Evolutionary conservation across 2,329 filamentous ascomycete species (phyloP), one percentile per base, ranked within the genome.

Genomic region (Ophiostoma populinum): DNA sequence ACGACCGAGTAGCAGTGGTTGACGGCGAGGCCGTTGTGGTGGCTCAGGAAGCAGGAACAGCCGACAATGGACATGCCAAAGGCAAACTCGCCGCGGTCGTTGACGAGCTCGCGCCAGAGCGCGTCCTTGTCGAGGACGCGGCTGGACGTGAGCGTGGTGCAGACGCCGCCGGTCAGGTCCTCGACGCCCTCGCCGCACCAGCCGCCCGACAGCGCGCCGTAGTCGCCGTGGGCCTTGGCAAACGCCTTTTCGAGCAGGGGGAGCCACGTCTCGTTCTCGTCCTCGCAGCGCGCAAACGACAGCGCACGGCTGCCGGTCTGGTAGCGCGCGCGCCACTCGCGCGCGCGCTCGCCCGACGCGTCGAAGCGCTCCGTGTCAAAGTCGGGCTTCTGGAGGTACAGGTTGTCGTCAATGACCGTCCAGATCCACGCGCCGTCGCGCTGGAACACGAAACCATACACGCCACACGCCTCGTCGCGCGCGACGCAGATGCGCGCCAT

Each of bases 141-240:
- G 33, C 64, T 66, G 2, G 66, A 59, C 11, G 63, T 63, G 10
- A 75, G 45, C 15, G 67, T 61, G 2, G 65, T 65, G 0, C 64
- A 67, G 7, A 74, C 67, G 22, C 70, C 70, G 10, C 68, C 69
- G 5, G 57, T 64, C 37, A 65, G 53, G 47, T 69, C 55, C 40
- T 65, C 61, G 13, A 65, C 54, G 10, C 49, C 61, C 39, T 61
- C 58, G 13, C 62, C 72, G 4, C 73, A 65, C 49, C 70, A 79
- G 0, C 75, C 76, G 5, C 75, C 75, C 33, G 74, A 63, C 35
- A 82, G 72, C 2, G 75, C 62, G 18, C 63, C 64, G 41, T 77
- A 83, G 46, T 82, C 78, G 2, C 75, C 76, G 41, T 82, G 77
- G 1, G 72, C 70, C 49, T 83, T 83, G n/a, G 78, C 77, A 47